phyloP scores from a whole-genome alignment of 768 basidiomycete species.

The Calocybe gangraenosa region DNA sequence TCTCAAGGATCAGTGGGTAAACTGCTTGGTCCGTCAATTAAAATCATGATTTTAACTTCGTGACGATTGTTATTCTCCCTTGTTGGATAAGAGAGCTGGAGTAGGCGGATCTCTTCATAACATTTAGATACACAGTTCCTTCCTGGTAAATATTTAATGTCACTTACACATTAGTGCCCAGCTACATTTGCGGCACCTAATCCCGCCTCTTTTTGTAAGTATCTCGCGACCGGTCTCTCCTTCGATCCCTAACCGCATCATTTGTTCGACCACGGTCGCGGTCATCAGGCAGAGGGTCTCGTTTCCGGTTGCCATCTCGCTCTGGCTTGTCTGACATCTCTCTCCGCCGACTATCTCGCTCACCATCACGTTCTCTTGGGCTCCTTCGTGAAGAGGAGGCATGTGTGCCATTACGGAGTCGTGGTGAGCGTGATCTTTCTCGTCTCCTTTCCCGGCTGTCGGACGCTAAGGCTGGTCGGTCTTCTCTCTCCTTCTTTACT shows the following conservation, averaged over 20 bases:
- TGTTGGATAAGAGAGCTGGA: no score
- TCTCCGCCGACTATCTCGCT: conserved; percentile 25
- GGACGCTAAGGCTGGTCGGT: conserved; percentile 20
- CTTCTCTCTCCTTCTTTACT: conserved; percentile 59
- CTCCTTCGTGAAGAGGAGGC: conserved; percentile 40
- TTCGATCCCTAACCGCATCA: conserved; percentile 27
- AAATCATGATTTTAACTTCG: no score
- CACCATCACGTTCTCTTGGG: conserved; percentile 41
- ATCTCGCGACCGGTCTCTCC: conserved; percentile 26
- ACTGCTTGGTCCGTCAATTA: no score
- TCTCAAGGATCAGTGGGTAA: no score
- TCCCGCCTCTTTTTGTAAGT: conserved; percentile 18
- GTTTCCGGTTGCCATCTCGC: conserved; percentile 14
- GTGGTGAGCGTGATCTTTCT: conserved; percentile 35
- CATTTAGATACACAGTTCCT: no score
- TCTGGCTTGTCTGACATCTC: conserved; percentile 17
- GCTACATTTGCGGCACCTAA: not conserved
- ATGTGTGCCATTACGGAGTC: conserved; percentile 28
- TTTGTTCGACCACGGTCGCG: conserved; percentile 9
- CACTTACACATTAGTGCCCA: not conserved
- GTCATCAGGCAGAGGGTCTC: conserved; percentile 2
- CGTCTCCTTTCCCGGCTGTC: conserved; percentile 16
- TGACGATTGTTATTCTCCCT: no score
- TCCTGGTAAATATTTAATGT: no score
- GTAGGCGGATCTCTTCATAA: no score